Evolutionary conservation across 495 filamentous ascomycete genomes (phyloP), one percentile per base, ranked within the genome.

Genomic region (Hypoxylon subgilvum): DNA sequence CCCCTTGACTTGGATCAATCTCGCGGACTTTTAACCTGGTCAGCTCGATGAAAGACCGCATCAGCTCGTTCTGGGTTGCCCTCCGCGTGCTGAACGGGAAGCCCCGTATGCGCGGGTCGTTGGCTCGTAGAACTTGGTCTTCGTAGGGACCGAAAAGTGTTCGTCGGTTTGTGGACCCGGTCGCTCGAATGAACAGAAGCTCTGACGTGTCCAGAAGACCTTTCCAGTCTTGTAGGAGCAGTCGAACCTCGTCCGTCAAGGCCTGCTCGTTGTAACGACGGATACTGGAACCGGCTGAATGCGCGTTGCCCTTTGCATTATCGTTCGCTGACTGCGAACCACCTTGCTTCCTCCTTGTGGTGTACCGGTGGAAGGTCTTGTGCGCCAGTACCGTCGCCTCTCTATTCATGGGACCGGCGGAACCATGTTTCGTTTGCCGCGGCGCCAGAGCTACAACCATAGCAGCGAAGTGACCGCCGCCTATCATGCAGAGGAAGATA

Each of bases 281-380:
- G 32, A 98, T 70, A 23, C 85, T 88, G 2, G 95, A 87, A 67
- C 94, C 94, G 14, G 94, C 95, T 1, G 95, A 97, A 71, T 98
- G 90, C 5, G 94, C 94, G 21, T 87, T 85, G 3, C 94, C 93
- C 65, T 96, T 96, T 3, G 92, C 84, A 28, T 87, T 84, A 69
- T 98, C 94, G 68, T 88, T 97, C 19, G 94, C 86, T 5, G 91
- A 93, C 71, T 98, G 94, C 25, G 92, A 84, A 10, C 94, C 94
- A 75, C 94, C 94, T 72, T 98, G 94, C 65, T 97, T 98, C 49
- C 93, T 85, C 34, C 94, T 81, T 0, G 94, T 98, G 0, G 94
- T 98, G 66, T 98, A 98, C 19, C 95, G 83, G 70, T 98, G 94
- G 73, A 97, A 97, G 0, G 95, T 96, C 73, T 98, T 97, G 70